Evolutionary conservation across 495 filamentous ascomycete genomes (phyloP), one percentile per base, ranked within the genome.

Genomic region (Aspergillus wentii): DNA sequence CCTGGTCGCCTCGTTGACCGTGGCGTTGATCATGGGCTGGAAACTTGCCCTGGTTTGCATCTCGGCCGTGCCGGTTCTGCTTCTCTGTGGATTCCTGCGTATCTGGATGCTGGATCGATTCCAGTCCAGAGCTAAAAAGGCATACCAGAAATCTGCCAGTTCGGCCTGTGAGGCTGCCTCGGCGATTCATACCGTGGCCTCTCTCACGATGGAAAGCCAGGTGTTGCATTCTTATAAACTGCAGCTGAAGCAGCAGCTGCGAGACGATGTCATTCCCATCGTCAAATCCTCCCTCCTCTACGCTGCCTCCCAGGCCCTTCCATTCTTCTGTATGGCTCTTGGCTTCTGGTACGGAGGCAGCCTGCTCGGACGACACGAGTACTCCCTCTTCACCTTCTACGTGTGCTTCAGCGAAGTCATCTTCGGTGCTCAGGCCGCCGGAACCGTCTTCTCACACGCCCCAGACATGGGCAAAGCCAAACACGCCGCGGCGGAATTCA

Each of bases 281-380:
- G 30, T 82, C 31, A 77, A 71, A 41, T 82, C 83, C 4, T 88
- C 85, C 15, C 46, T 69, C 3, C 71, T 94, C 1, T 96, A 94
- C 50, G 87, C 86, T 2, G 62, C 78, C 13, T 85, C 88, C 33
- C 88, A 95, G 57, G 77, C 79, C 3, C 65, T 92, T 30, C 76
- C 82, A 52, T 91, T 94, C 69, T 72, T 88, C 30, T 86, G 80
- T 48, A 77, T 87, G 32, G 90, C 86, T 7, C 78, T 96, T n/a
- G 88, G 83, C 1, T 95, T 95, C 66, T 95, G 88, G 88, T 95
- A 92, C 49, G 90, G 90, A 33, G 89, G 88, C 20, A 81, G 74
- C 2, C 70, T 92, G 26, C 82, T 95, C 28, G 76, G 74, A n/a
- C 71, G 72, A 21, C 46, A 57, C 19, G 83, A 94, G 57, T 87